These are phyloP conservation scores for Xylaria bambusicola DNA, from an alignment of 495 filamentous ascomycete species.

Conservation along the genomic window DNA sequence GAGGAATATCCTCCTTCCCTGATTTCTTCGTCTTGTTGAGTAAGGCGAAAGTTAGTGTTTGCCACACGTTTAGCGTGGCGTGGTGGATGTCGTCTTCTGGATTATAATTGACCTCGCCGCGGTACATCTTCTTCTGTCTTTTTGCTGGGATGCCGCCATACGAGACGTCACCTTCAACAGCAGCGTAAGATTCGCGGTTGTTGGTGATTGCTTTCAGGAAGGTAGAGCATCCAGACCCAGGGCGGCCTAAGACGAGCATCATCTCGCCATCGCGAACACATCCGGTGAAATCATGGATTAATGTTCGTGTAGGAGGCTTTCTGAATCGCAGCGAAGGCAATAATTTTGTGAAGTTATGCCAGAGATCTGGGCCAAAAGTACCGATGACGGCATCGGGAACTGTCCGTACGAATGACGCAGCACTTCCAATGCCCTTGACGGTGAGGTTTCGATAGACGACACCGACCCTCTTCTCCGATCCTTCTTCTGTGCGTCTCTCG, in stretches of 20 bases:
- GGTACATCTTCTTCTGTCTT: conserved; percentile 68
- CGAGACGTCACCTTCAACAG: conserved; percentile 68
- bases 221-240: conserved; percentile 78
- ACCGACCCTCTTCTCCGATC: conserved; percentile 79
- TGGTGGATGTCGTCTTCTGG: conserved; percentile 81
- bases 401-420: conserved; percentile 69
- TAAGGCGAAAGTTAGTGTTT: conserved; percentile 80
- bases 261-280: conserved; percentile 74
- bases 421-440: conserved; percentile 70
- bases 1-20: conserved; percentile 64
- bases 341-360: conserved; percentile 63
- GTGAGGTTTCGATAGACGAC: conserved; percentile 80
- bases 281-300: conserved; percentile 80
- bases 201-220: conserved; percentile 80
- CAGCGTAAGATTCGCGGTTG: conserved; percentile 63
- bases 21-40: conserved; percentile 81
- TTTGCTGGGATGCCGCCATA: conserved; percentile 76
- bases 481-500: conserved; percentile 71
- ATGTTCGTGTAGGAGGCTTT: conserved; percentile 48
- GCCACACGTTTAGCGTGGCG: conserved; percentile 73
- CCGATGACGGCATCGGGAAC: conserved; percentile 78
- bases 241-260: conserved; percentile 81
- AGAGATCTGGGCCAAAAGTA: conserved; percentile 83
- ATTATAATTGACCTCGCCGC: conserved; percentile 83
- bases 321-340: conserved; percentile 62